Evolutionary conservation across 257 asterid genomes (phyloP), one percentile per base, ranked within the genome.

Genomic region (Solanum boliviense): DNA sequence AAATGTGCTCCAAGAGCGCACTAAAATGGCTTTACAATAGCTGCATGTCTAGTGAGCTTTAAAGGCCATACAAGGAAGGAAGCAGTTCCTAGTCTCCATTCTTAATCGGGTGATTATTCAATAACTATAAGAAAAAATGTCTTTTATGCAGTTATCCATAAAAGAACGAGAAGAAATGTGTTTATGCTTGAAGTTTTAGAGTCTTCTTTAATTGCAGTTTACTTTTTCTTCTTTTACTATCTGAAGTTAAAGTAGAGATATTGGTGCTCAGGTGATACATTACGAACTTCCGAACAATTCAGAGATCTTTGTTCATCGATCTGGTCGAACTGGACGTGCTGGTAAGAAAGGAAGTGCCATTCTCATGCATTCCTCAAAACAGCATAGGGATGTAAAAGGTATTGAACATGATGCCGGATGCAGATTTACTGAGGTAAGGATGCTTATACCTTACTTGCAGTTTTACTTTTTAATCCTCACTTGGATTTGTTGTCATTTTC

Each of bases 241-340:
- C 31, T 85, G 8, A 68, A n/a, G 79, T 85, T 46, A 65, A 65
- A 27, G 79, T 31, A 71, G 88, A 48, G 75, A 39, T 72, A 52
- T 73, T 91, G 70, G n/a, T 90, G 88, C 62, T 68, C 93, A 97
- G 99, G 96, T 97, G 89, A 84, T 97, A 88, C 99, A 97, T 90
- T 97, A 93, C 88, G 99, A 95, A 88, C 95, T 97, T 89, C 99
- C 99, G 46, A 95, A 91, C 91, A 91, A 93, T 83, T 89, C 99
- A 58, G 99, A 97, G 91, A 89, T 88, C 56, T 97, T 97, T 91
- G 99, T 97, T 86, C 99, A 97, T 90, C 95, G 99, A 11, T 91
- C 99, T 89, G 99, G 99, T 67, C 95, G 99, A 89, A 97, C 99
- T 46, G 99, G 99, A 73, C 99, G 99, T 92, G 99, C 99, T 85